Evolutionary conservation across 305 asterid genomes (phyloP).

Genomic region (Fraxinus albicans): DNA sequence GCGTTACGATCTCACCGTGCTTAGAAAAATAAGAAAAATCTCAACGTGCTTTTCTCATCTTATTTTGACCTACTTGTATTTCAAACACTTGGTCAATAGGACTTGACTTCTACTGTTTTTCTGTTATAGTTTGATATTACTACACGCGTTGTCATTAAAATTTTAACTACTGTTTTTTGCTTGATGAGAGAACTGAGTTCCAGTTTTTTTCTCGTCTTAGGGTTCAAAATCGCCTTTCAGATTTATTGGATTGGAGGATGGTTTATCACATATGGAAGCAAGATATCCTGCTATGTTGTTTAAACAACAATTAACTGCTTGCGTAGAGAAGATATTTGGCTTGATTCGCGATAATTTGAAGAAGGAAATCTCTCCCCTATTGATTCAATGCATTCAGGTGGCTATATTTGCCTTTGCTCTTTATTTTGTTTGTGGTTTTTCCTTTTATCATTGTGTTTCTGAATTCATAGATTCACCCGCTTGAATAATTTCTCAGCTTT

Average conservation of each 20-base stretch:
- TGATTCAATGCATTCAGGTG: slow-evolving; percentile 95
- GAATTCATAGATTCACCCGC: neutral
- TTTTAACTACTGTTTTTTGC: neutral
- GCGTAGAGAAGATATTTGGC: slow-evolving; percentile 95
- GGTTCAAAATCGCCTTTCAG: slow-evolving; percentile 67
- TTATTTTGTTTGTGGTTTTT: neutral
- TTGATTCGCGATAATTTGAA: slow-evolving; percentile 92
- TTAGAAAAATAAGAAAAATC: neutral
- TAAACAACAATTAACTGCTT: slow-evolving; percentile 92
- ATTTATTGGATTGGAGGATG: slow-evolving; percentile 72
- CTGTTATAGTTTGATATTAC: neutral
- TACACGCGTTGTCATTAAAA: neutral
- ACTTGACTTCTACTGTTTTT: neutral
- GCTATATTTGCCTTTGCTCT: slow-evolving; percentile 13
- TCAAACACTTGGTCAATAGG: neutral
- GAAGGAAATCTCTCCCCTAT: slow-evolving; percentile 87
- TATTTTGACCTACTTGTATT: neutral
- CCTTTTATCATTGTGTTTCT: neutral
- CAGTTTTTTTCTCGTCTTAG: slow-evolving; percentile 37
- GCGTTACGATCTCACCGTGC: neutral
- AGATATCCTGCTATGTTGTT: slow-evolving; percentile 86
- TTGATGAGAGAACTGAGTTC: neutral
- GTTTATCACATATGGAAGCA: slow-evolving; percentile 83
- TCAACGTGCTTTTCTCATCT: neutral
- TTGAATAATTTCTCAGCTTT: neutral